Evolutionary conservation across 176 grass and related monocot species (phyloP).

Genomic region (Zea luxurians): DNA sequence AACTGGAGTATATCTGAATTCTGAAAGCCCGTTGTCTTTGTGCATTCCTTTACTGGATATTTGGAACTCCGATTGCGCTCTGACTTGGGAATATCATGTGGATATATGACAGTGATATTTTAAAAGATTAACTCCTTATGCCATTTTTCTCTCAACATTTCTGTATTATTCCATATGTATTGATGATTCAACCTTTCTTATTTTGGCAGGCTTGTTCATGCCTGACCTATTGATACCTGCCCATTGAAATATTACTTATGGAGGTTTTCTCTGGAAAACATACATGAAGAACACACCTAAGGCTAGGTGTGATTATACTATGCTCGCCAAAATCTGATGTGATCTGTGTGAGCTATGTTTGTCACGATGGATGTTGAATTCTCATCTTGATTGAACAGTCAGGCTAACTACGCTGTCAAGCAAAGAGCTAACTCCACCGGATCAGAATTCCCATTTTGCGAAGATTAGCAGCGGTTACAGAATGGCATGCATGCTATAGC

Average conservation of each 20-base stretch:
- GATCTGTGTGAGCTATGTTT: conserved; percentile 24
- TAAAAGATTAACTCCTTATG: conserved; percentile 5
- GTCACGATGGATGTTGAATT: conserved; percentile 5
- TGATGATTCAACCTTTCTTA: conserved; percentile 23
- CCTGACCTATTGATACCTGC: conserved; percentile 20
- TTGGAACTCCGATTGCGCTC: neutral
- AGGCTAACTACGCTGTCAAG: conserved; percentile 17
- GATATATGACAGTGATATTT: conserved; percentile 6
- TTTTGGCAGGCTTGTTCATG: conserved; percentile 41
- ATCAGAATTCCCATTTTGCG: conserved; percentile 28
- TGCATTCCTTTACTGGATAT: neutral
- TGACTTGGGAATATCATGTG: conserved; percentile 14
- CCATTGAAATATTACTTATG: conserved; percentile 29
- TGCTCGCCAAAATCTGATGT: neutral
- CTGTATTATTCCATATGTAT: neutral
- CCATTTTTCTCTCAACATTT: conserved; percentile 7
- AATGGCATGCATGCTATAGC: conserved; percentile 35
- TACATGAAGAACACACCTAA: neutral
- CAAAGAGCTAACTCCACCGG: conserved; percentile 16
- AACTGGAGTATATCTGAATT: too few species aligned
- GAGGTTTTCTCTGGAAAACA: conserved; percentile 20
- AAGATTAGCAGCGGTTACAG: conserved; percentile 7
- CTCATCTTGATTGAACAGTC: conserved; percentile 17
- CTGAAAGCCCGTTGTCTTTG: neutral
- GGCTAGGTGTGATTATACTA: conserved; percentile 13